These are phyloP conservation scores for Guyanaporus albipodus DNA, from an alignment of 768 basidiomycete species.

Conservation along the genomic window DNA sequence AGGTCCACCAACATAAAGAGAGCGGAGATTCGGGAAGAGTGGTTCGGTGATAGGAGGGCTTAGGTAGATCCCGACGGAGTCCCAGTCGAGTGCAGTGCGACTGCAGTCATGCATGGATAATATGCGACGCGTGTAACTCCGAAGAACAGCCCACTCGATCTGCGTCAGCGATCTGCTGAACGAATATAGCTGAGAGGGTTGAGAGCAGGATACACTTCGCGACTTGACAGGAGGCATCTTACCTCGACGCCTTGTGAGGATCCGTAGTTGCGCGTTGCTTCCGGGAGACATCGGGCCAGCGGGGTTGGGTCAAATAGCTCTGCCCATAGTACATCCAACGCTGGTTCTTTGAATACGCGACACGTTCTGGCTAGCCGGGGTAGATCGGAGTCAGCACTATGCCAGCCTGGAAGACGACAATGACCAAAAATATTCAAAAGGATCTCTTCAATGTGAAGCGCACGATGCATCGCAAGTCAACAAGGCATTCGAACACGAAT, in stretches of 20 bases:
- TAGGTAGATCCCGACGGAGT: neutral
- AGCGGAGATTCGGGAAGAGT: neutral
- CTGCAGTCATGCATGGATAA: neutral
- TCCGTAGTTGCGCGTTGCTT: neutral
- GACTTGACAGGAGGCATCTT: no score
- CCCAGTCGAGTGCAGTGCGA: neutral
- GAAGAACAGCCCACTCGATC: neutral
- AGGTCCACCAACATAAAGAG: neutral
- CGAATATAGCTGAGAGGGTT: no score
- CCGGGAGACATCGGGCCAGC: neutral
- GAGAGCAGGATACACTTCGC: no score
- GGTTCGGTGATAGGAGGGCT: neutral
- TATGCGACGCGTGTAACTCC: neutral
- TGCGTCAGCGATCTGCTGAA: neutral
- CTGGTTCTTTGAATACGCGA: neutral
- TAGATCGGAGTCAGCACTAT: neutral
- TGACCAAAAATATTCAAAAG: neutral
- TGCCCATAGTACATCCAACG: neutral
- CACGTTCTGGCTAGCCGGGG: neutral
- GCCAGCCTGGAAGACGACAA: neutral
- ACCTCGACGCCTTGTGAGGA: neutral
- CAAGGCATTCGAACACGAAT: no score
- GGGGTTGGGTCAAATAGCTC: neutral
- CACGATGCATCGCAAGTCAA: neutral
- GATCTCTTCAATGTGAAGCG: neutral